Evolutionary conservation across 371 early-diverging fungal species (phyloP).

Genomic region (Mucor piriformis): DNA sequence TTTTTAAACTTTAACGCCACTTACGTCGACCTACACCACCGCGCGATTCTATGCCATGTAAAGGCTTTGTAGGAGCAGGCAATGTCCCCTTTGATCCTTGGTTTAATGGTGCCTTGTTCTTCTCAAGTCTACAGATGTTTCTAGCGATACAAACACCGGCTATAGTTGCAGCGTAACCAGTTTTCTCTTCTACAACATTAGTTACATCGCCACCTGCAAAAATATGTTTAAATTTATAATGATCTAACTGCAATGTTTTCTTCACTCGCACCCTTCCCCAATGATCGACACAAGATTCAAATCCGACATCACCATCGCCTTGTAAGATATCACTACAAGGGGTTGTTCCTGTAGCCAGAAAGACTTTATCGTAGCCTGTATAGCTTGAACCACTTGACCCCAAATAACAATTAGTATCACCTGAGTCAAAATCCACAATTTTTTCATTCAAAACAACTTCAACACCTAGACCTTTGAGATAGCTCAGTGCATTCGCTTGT

Average conservation of each 20-base stretch:
- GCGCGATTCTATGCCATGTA: conserved; percentile 29
- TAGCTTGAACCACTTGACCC: conserved; percentile 37
- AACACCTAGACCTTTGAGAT: conserved; percentile 58
- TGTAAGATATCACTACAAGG: conserved; percentile 31
- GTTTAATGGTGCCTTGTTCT: conserved; percentile 35
- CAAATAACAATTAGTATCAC: conserved; percentile 33
- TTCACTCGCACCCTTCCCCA: conserved; percentile 52
- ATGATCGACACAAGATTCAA: conserved; percentile 35
- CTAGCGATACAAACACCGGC: conserved; percentile 46
- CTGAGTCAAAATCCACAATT: conserved; percentile 45
- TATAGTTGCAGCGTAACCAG: conserved; percentile 58
- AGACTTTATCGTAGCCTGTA: conserved; percentile 39
- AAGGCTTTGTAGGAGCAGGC: conserved; percentile 32
- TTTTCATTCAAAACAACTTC: conserved; percentile 62
- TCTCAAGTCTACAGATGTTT: conserved; percentile 48
- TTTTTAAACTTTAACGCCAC: background rate
- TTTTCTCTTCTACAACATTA: conserved; percentile 59
- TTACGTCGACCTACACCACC: conserved; percentile 41
- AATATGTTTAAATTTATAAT: conserved; percentile 56
- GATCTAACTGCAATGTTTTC: conserved; percentile 62
- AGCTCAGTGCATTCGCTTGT: conserved; percentile 45
- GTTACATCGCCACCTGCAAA: conserved; percentile 70
- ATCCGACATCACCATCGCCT: conserved; percentile 22
- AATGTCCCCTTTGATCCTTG: conserved; percentile 43
- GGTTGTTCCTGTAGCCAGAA: conserved; percentile 41